Conservation (phyloP, 2,329 filamentous ascomycete species). For the Trichoderma sp. region DNA sequence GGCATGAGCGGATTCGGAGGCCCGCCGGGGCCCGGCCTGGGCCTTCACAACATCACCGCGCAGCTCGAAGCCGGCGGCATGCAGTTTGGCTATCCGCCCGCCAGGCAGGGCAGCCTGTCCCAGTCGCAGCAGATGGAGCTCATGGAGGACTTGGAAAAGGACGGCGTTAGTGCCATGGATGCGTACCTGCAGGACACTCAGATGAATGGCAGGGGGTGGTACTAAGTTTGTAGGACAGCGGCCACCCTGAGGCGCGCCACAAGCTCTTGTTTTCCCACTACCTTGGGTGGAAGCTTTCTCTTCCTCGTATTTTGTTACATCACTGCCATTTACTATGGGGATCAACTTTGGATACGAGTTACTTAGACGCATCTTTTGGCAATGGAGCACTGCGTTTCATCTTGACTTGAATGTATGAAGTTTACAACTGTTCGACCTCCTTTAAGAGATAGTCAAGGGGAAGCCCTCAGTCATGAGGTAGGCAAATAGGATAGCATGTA, state of each 20-base stretch:
- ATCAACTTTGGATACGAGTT: conserved; percentile 18
- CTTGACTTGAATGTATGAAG: not conserved
- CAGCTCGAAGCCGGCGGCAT: conserved; percentile 33
- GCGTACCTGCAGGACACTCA: conserved; percentile 54
- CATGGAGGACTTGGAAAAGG: conserved; percentile 76
- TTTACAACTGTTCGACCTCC: too few species aligned
- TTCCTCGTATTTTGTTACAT: not conserved
- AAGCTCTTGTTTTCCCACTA: not conserved
- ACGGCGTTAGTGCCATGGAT: conserved; percentile 65
- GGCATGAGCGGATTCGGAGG: conserved; percentile 36
- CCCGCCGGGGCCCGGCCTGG: conserved; percentile 38
- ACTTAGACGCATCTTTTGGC: conserved; percentile 18
- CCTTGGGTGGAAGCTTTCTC: not conserved
- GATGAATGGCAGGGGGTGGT: conserved; percentile 41
- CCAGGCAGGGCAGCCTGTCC: conserved; percentile 69
- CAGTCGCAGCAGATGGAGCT: conserved; percentile 82
- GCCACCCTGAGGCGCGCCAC: too few species aligned
- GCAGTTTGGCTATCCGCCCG: conserved; percentile 44
- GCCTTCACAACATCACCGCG: conserved; percentile 39
- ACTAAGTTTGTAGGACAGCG: not conserved
- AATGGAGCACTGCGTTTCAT: conserved; percentile 23
- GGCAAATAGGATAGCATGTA: conserved; percentile 3
- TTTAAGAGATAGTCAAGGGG: not conserved
- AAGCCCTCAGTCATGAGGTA: not conserved
- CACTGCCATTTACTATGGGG: conserved; percentile 5